These are phyloP conservation scores for Selenicereus undatus DNA, from an alignment of 148 eudicot species.

Conservation along the genomic window DNA sequence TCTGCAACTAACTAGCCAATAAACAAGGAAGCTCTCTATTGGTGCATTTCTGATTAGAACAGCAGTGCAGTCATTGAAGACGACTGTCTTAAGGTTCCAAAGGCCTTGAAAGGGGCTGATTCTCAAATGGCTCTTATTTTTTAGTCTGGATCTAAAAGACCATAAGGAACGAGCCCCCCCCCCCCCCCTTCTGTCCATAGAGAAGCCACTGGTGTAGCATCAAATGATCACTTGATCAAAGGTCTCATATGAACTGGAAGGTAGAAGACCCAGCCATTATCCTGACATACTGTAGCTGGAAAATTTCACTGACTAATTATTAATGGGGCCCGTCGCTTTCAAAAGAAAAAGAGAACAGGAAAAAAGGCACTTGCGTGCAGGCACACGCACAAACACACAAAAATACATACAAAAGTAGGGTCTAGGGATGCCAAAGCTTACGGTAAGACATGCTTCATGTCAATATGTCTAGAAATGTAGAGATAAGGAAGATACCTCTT, in stretches of 20 bases:
- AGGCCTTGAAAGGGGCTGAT: no score
- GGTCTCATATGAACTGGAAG: background rate
- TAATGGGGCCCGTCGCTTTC: background rate
- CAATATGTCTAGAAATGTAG: background rate
- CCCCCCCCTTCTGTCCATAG: background rate
- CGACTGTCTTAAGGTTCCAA: no score
- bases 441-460: background rate
- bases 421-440: no score
- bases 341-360: background rate
- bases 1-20: no score
- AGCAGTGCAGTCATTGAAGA: no score
- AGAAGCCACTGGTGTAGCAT: background rate
- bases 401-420: no score
- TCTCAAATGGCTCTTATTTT: no score
- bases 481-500: constrained; percentile 50
- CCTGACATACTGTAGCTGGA: background rate
- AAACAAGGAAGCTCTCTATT: background rate
- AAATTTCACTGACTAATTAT: no score
- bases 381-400: no score
- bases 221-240: background rate
- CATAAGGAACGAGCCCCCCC: background rate
- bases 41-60: background rate
- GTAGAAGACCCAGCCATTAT: background rate
- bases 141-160: background rate
- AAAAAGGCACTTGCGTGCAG: no score